Evolutionary conservation across 805 yeast genomes (phyloP).

Genomic region (Candida quercuum): DNA sequence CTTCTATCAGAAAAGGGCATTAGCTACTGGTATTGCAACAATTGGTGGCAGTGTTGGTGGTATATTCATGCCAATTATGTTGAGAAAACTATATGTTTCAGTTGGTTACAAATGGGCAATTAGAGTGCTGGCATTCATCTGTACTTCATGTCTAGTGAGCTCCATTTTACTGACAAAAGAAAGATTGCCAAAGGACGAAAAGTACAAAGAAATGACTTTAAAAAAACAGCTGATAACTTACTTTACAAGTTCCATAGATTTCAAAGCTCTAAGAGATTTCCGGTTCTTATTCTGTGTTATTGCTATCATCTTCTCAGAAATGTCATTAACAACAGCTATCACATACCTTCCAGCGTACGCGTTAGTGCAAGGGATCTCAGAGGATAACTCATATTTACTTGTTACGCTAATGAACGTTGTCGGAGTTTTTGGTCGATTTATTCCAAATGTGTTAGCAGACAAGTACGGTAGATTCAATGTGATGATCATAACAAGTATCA

Average conservation of each 20-base stretch:
- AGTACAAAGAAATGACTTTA: conserved; percentile 20
- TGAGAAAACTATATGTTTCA: conserved; percentile 41
- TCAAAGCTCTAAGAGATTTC: conserved; percentile 36
- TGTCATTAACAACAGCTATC: conserved; percentile 38
- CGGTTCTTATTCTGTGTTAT: conserved; percentile 37
- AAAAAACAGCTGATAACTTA: conserved; percentile 20
- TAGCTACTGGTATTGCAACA: conserved; percentile 46
- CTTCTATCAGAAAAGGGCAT: conserved; percentile 55
- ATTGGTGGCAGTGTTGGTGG: conserved; percentile 59
- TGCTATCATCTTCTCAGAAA: conserved; percentile 40
- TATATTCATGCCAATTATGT: conserved; percentile 47
- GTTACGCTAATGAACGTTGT: conserved; percentile 34
- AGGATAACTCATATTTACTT: conserved; percentile 32
- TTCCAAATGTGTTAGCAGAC: conserved; percentile 31
- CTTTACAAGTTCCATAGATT: conserved; percentile 25
- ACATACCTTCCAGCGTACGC: conserved; percentile 48
- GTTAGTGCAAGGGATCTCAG: conserved; percentile 14
- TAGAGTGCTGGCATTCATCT: conserved; percentile 45
- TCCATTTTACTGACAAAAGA: conserved; percentile 36
- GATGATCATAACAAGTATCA: conserved; percentile 28
- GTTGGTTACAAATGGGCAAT: conserved; percentile 61
- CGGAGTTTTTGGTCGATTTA: conserved; percentile 29
- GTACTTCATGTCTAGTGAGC: conserved; percentile 31
- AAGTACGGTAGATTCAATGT: conserved; percentile 42
- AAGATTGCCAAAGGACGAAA: conserved; percentile 32